Base-by-base conservation (phyloP, 2,329 filamentous ascomycete species). In the Pyricularia grisea region DNA sequence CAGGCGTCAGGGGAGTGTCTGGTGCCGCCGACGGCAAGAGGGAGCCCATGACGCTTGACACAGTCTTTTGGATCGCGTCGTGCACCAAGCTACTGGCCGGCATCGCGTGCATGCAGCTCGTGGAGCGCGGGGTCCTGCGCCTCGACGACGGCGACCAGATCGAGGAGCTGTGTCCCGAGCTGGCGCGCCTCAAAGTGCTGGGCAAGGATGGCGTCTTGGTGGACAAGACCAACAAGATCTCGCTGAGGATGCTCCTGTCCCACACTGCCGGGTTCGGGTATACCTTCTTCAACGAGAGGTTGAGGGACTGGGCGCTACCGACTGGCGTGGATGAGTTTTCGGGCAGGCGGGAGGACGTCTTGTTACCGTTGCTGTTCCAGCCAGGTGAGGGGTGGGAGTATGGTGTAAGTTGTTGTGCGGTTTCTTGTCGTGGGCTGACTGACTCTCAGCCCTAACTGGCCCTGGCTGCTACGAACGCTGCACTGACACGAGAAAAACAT, bases 181-280 rank as follows among this genome's bases (percentile, higher is more conserved):
- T 87, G 14, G 42, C 42, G 20, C 42, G 81, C 77, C 71, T 75
- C 61, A 50, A 55, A 23, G 74, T 73, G 68, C 65, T 75, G 7
- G 78, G 82, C 28, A 78, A 80, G 1, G 75, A 72, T 1, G 70
- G 67, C 9, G 61, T 70, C 17, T 68, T 80, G 6, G 81, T 78
- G 70, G 75, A 79, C 0, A 86, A 86, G 77, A 81, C 79, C 33
- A 79, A 76, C 1, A 72, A 74, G 0, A 88, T 88, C 68, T 88
- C 86, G 0, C 72, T 88, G 69, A 78, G 85, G 23, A 87, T 87
- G 84, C 74, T 89, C 1, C 73, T 89, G 63, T 82, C 75, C 2
- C 86, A 89, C 68, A 81, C 81, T 50, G 81, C 85, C 55, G 86
- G 87, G 0, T 87, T 88, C 28, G 84, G 83, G 0, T 89, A 89